Evolutionary conservation across 768 basidiomycete genomes (phyloP).

Genomic region (Multifurca ochricompacta): DNA sequence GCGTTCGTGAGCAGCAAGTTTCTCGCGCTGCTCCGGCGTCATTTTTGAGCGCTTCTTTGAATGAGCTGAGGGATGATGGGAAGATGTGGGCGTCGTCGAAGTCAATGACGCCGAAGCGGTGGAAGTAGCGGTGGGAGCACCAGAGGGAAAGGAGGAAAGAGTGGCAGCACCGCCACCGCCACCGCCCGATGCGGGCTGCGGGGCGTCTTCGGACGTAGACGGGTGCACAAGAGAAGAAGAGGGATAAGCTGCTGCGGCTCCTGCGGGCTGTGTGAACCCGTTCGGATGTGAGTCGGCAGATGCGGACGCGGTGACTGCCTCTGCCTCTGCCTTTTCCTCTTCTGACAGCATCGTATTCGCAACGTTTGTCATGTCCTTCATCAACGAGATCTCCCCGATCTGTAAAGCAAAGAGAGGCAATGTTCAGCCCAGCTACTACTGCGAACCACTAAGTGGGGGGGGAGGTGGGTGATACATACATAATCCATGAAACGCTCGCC

Average conservation of each 20-base stretch:
- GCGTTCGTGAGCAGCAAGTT: constrained; percentile 73
- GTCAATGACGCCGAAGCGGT: constrained; percentile 9
- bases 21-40: constrained; percentile 77
- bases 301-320: constrained; percentile 23
- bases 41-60: constrained; percentile 41
- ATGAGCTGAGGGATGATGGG: constrained; percentile 24
- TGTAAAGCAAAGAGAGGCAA: constrained; percentile 27
- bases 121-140: not conserved
- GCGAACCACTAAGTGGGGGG: no score
- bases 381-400: constrained; percentile 95
- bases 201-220: not conserved
- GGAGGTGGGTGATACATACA: constrained; percentile 38
- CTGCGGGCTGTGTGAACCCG: not conserved
- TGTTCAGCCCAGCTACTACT: constrained; percentile 1
- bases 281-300: not conserved
- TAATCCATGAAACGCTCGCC: constrained; percentile 89
- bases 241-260: not conserved
- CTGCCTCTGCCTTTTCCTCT: constrained; percentile 75
- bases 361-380: constrained; percentile 87
- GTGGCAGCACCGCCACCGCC: no score
- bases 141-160: not conserved
- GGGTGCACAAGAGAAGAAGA: not conserved
- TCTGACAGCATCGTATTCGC: constrained; percentile 86
- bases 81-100: constrained; percentile 2
- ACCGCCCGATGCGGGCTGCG: not conserved